phyloP scores from a whole-genome alignment of 2,329 filamentous ascomycete species.

The Colletotrichum melonis region DNA sequence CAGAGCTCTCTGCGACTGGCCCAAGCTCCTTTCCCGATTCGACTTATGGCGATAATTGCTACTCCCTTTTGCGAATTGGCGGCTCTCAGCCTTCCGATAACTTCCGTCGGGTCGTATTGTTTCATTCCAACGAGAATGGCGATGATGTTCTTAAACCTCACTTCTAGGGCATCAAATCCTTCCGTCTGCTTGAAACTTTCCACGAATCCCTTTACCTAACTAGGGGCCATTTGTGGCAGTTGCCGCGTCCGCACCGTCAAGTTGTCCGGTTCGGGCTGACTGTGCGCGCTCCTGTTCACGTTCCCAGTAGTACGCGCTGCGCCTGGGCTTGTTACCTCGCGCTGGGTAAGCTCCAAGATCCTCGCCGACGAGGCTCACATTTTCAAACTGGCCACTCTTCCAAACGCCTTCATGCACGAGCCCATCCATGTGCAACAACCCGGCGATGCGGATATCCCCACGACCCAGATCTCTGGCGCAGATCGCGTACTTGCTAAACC shows the following conservation, averaged over 20 bases:
- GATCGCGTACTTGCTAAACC: background rate
- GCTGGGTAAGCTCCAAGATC: background rate
- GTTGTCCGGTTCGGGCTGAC: no score
- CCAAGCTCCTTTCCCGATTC: constrained; percentile 28
- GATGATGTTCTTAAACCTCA: background rate
- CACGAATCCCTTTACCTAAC: background rate
- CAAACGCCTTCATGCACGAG: background rate
- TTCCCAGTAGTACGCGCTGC: rapidly evolving
- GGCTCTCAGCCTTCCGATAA: constrained; percentile 2
- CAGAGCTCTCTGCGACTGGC: constrained; percentile 11
- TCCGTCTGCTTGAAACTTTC: background rate
- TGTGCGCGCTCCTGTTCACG: background rate
- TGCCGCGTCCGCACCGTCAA: no score
- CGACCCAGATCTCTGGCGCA: background rate
- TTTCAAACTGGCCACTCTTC: background rate
- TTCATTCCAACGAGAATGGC: background rate
- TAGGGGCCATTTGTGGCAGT: no score
- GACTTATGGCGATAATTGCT: background rate
- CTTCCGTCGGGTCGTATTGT: background rate
- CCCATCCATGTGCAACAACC: background rate
- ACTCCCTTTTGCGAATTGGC: constrained; percentile 10
- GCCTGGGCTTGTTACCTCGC: no score
- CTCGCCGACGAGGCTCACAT: background rate
- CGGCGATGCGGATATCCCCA: background rate
- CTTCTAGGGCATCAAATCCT: background rate